Evolutionary conservation across 495 filamentous ascomycete genomes (phyloP), one percentile per base, ranked within the genome.

Genomic region (Penicillium nucicola): DNA sequence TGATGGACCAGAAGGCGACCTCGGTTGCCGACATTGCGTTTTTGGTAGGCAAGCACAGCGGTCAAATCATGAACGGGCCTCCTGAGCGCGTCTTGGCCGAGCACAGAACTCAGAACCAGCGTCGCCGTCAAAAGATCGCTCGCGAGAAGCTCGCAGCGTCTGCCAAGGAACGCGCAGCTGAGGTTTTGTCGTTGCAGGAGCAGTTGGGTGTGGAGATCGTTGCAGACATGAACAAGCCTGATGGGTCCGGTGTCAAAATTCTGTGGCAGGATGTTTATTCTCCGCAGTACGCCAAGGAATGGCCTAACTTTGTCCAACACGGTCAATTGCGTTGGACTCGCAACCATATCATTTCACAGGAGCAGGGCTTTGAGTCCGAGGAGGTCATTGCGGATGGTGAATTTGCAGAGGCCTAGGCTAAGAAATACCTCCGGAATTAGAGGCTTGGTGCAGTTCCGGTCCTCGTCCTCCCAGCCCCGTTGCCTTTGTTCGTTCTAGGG

Each of bases 1-100:
- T 97, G 23, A 90, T 89, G 85, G 76, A 96, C 74, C 89, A 96
- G 76, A 90, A 86, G 67, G 88, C 87, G n/a, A 95, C 92, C 63
- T 78, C 76, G 10, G 76, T 96, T 15, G 93, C 93, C 22, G 93
- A 98, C 67, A 70, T 97, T 19, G 89, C 93, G 1, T 84, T 83
- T 19, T 86, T 95, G 9, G 71, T 97, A 40, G 65, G 57, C 5
- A 83, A 82, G 52, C 81, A 83, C 59, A 74, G 65, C 28, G 50
- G 66, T 28, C 65, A 72, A 44, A 63, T 68, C 25, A 32, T 45
- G 52, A 50, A 65, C 18, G 68, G 67, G 15, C 56, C 75, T 33
- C 62, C 56, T 15, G 54, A 53, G 5, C 28, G 37, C 9, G 17
- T 55, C 10, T 57, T 65, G 55, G 50, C 57, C 20, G 71, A 66